phyloP scores from a whole-genome alignment of 371 early-diverging fungal genomes.

The Mortierella sp. region DNA sequence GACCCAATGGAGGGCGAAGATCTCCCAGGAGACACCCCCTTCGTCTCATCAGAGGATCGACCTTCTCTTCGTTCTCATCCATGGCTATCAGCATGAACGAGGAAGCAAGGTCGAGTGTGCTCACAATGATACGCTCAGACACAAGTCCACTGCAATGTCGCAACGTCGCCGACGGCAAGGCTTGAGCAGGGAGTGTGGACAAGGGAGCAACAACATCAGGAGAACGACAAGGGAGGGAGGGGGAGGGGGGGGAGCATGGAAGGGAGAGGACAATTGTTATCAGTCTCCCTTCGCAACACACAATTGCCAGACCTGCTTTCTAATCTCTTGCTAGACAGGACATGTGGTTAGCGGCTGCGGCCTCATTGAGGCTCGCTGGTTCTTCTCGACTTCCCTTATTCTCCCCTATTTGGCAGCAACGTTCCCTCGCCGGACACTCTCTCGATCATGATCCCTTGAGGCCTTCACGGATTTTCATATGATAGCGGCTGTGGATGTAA shows the following conservation, averaged over 20 bases:
- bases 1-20: no score
- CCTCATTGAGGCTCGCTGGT: background rate
- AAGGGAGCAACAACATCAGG: no score
- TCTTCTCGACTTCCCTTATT: slow-evolving; percentile 18
- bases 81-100: no score
- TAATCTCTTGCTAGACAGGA: slow-evolving; percentile 1
- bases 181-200: no score
- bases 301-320: background rate
- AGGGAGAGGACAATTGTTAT: background rate
- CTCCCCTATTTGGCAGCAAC: slow-evolving; percentile 25
- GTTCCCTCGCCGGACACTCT: background rate
- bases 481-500: slow-evolving; percentile 12
- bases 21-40: no score
- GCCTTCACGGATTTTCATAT: slow-evolving; percentile 22
- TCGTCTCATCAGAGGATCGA: no score
- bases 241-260: no score
- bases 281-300: background rate
- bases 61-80: no score
- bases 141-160: slow-evolving; percentile 1
- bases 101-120: background rate
- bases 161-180: no score
- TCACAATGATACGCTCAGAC: slow-evolving; percentile 11
- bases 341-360: slow-evolving; percentile 20
- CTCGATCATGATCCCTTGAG: slow-evolving; percentile 5
- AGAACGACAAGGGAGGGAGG: no score